Base-by-base conservation (phyloP, 2,329 filamentous ascomycete genomes). In the Pseudocercospora crystallina region DNA sequence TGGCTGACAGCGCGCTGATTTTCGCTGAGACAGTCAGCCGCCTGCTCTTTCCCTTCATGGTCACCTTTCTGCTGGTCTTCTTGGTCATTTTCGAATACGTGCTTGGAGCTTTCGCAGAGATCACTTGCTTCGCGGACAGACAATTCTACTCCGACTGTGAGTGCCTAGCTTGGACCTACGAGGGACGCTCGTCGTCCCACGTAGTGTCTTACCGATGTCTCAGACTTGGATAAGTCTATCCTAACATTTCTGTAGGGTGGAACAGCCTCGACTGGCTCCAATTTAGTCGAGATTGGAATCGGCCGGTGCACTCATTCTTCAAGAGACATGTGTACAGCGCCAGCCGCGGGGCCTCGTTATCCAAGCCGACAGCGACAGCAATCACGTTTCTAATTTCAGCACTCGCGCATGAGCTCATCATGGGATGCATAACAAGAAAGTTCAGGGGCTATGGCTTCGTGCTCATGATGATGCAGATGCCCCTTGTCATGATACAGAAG, bases 71-170 rank as follows among this genome's bases (percentile, higher is more conserved):
- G 4, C 83, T 97, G 41, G 91, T 97, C 48, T 99, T 99, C 76
- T 84, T 99, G 51, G 90, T 96, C 70, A 97, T 97, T 64, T 99
- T 97, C 70, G 94, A 99, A 71, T 99, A 97, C 71, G 81, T 96
- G 9, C 82, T 97, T 31, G 94, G 92, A 51, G 91, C 91, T 41
- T 96, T 95, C 65, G 94, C 91, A 11, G 94, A 99, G 70, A 88
- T 97, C 60, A 63, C 61, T 66, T 69, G 85, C 62, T 97, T 97
- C 69, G 92, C 87, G 45, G 94, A 97, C 70, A 84, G 92, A 35
- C 89, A 94, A 71, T 97, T 97, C 75, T 99, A 96, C 75, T 77
- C 79, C 35, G 83, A 85, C 69, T 85, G 82, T n/a, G n/a, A n/a
- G n/a, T n/a, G n/a, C n/a, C n/a, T n/a, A n/a, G n/a, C n/a, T n/a